Evolutionary conservation across 2,329 filamentous ascomycete genomes (phyloP).

Genomic region (Claviceps maximensis): DNA sequence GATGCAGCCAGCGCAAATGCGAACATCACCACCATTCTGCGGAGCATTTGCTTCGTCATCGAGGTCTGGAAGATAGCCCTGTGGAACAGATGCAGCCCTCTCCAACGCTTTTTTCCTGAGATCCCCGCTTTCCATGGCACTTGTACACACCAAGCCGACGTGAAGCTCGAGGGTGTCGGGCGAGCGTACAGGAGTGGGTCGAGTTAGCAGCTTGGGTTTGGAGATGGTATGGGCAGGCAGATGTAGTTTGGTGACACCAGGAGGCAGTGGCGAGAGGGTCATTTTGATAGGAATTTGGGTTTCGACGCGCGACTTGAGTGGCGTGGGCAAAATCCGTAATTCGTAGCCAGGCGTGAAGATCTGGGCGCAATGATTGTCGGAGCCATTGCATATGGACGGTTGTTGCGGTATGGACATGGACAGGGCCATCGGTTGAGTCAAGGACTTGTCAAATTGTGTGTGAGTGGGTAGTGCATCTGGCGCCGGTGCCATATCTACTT

Average conservation of each 20-base stretch:
- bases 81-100: conserved; percentile 30
- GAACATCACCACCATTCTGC: conserved; percentile 82
- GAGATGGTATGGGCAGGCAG: conserved; percentile 85
- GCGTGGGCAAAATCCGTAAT: conserved; percentile 52
- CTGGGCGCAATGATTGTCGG: conserved; percentile 11
- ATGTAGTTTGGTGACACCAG: conserved; percentile 66
- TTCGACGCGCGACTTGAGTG: conserved; percentile 81
- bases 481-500: conserved; percentile 13
- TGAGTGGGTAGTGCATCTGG: conserved; percentile 14
- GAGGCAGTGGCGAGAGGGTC: conserved; percentile 61
- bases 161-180: conserved; percentile 68
- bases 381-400: conserved; percentile 14
- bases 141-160: conserved; percentile 79
- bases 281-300: conserved; percentile 88
- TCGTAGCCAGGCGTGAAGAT: conserved; percentile 23
- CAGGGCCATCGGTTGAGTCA: conserved; percentile 5
- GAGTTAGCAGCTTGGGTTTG: conserved; percentile 81
- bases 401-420: conserved; percentile 12
- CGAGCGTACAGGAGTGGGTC: conserved; percentile 49
- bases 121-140: conserved; percentile 67
- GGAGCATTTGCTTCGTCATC: conserved; percentile 57
- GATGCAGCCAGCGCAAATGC: conserved; percentile 86
- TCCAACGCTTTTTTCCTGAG: conserved; percentile 55
- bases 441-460: conserved; percentile 13
- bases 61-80: conserved; percentile 21